A percentile compares a stretch with the other conserved stretches of the same genome.
Evolutionary conservation across 2,329 filamentous ascomycete genomes (phyloP).

Genomic region (Trichoderma hamatum): DNA sequence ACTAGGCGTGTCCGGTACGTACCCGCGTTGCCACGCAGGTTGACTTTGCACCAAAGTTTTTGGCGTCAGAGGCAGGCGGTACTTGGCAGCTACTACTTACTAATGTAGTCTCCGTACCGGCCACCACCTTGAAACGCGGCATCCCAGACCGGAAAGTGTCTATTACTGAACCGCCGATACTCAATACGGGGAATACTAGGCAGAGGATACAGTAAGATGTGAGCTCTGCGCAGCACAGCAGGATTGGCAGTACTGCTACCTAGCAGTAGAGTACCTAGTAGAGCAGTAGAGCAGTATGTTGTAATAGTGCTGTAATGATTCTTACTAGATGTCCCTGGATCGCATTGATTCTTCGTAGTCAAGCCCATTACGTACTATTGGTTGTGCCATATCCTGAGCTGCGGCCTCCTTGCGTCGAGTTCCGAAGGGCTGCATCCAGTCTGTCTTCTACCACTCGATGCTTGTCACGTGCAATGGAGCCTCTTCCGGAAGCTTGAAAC

Average conservation of each 20-base stretch:
- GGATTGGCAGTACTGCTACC: background rate
- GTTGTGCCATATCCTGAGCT: background rate
- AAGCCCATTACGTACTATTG: background rate
- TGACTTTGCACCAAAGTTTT: background rate
- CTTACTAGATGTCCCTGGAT: background rate
- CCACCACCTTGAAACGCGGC: background rate
- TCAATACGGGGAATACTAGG: background rate
- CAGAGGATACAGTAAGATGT: background rate
- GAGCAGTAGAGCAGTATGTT: background rate
- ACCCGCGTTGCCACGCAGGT: background rate
- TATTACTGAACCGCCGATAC: background rate
- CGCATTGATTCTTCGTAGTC: background rate
- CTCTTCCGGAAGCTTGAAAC: conserved; percentile 8
- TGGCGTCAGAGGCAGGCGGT: background rate
- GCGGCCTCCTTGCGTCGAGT: conserved; percentile 13
- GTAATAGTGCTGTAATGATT: background rate
- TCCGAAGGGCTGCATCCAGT: conserved; percentile 15
- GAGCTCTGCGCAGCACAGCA: background rate
- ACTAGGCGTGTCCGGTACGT: background rate
- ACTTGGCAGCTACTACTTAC: background rate
- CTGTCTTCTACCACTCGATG: background rate
- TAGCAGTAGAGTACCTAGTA: too few relatives aligned
- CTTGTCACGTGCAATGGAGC: conserved; percentile 8
- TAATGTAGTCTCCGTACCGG: background rate
- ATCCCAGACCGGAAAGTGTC: background rate